phyloP scores from a whole-genome alignment of 768 basidiomycete genomes.

The Tylopilus rubrobrunneus region DNA sequence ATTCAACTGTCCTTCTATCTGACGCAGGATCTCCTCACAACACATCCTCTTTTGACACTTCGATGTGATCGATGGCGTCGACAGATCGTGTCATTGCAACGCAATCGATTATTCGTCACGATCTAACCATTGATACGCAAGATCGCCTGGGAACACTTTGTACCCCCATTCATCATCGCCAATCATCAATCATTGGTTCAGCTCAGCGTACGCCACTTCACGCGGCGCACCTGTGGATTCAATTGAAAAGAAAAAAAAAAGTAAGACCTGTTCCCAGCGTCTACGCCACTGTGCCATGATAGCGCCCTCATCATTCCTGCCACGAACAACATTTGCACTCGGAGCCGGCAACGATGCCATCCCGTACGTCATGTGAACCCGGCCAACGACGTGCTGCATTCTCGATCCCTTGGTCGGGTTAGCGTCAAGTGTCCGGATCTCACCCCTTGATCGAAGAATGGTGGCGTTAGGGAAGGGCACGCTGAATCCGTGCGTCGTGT shows the following conservation, averaged over 20 bases:
- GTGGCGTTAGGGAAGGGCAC: constrained; percentile 3
- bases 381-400: neutral
- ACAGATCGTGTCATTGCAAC: constrained; percentile 4
- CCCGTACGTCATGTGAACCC: neutral
- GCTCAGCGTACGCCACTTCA: too few species aligned
- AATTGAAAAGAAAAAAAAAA: neutral
- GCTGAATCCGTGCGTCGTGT: neutral
- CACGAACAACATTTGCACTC: neutral
- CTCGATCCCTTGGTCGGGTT: neutral
- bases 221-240: neutral
- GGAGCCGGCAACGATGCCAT: neutral
- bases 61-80: constrained; percentile 2
- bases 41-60: neutral
- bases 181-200: neutral
- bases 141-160: neutral
- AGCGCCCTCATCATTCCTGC: neutral
- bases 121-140: neutral
- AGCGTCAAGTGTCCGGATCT: neutral
- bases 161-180: neutral
- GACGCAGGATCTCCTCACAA: constrained; percentile 2
- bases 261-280: neutral
- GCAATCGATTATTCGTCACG: neutral
- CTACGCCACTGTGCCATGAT: neutral
- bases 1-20: constrained; percentile 1
- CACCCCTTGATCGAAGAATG: constrained; percentile 4